Evolutionary conservation across 2,329 filamentous ascomycete genomes (phyloP).

Genomic region (Aspergillus caelatus): DNA sequence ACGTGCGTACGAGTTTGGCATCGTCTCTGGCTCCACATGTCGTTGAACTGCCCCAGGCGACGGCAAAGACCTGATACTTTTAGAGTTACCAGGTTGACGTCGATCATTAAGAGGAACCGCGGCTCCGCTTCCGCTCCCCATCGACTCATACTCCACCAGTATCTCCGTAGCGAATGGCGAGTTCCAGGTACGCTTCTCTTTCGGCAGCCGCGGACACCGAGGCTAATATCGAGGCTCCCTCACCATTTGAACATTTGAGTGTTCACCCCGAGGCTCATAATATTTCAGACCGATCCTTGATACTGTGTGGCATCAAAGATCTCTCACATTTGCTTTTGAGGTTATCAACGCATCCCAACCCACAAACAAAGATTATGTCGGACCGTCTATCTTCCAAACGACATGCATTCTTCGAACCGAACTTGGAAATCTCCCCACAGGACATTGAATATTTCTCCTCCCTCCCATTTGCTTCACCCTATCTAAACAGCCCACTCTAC

Average conservation of each 20-base stretch:
- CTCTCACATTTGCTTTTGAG: not conserved
- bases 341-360: not conserved
- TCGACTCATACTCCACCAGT: not conserved
- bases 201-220: not conserved
- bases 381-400: not conserved
- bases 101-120: no score
- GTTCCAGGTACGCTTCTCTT: not conserved
- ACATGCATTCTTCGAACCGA: conserved; percentile 9
- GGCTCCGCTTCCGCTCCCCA: not conserved
- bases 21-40: not conserved
- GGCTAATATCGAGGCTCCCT: not conserved
- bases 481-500: conserved; percentile 7
- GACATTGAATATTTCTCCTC: conserved; percentile 13
- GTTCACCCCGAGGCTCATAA: not conserved
- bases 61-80: no score
- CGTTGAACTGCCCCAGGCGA: not conserved
- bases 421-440: conserved; percentile 6
- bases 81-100: no score
- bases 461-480: conserved; percentile 4
- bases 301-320: not conserved
- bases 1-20: not conserved
- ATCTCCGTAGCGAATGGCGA: not conserved
- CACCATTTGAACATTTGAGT: not conserved
- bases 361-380: not conserved
- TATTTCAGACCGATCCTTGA: not conserved